A percentile compares a stretch with the other conserved stretches of the same genome.
These are phyloP conservation scores for Berberis vulgaris DNA, from an alignment of 164 flowering plant genomes.

Conservation along the genomic window DNA sequence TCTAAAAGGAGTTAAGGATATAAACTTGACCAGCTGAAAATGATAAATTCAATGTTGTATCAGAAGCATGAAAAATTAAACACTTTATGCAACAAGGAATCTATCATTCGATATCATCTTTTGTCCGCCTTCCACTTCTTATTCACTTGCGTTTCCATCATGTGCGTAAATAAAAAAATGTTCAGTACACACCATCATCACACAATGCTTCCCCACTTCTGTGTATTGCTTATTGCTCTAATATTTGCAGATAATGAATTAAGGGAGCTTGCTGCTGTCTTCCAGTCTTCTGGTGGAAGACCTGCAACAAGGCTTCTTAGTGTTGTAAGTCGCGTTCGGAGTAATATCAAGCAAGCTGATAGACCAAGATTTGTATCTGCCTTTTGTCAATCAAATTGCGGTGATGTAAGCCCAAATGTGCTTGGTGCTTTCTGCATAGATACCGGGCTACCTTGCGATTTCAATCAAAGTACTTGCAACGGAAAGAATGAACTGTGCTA, in stretches of 20 bases:
- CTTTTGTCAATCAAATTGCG: constrained; percentile 95
- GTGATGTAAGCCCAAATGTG: constrained; percentile 99
- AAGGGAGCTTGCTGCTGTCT: constrained; percentile 72
- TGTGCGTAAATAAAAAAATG: background rate
- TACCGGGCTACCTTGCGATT: constrained; percentile 95
- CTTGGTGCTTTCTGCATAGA: constrained; percentile 91
- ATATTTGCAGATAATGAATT: constrained; percentile 58
- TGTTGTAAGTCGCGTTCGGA: constrained; percentile 67
- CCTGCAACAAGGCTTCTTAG: constrained; percentile 54
- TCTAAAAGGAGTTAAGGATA: background rate
- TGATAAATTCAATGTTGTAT: too few relatives aligned
- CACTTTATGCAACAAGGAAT: too few relatives aligned
- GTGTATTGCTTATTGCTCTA: background rate
- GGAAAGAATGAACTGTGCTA: constrained; percentile 96
- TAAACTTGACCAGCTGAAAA: too few relatives aligned
- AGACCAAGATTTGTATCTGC: constrained; percentile 84
- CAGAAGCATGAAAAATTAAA: too few relatives aligned
- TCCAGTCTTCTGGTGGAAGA: constrained; percentile 59
- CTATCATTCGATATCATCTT: too few relatives aligned
- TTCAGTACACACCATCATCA: background rate
- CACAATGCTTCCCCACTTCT: background rate
- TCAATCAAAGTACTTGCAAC: constrained; percentile 96
- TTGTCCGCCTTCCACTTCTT: too few relatives aligned
- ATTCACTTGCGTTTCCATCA: background rate
- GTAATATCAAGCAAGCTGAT: constrained; percentile 47